Percentiles rank a stretch among this genome's conserved stretches.
These are phyloP conservation scores for Curvularia sp. DNA, from an alignment of 2,329 filamentous ascomycete genomes.

Conservation along the genomic window DNA sequence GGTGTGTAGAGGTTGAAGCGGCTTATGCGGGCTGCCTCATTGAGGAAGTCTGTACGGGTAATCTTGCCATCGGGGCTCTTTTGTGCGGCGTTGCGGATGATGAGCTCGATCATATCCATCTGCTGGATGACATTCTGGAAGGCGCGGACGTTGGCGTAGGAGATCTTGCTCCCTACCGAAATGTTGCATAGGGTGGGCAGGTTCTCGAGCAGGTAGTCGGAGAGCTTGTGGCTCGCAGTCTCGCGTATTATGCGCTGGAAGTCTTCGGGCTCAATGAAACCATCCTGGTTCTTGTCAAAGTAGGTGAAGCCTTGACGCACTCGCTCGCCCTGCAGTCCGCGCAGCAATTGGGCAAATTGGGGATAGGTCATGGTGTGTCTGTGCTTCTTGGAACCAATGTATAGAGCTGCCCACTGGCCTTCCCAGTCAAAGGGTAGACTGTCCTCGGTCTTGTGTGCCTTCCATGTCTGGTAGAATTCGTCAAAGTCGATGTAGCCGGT, in stretches of 20 bases:
- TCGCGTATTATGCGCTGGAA: conserved; percentile 97
- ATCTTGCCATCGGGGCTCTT: conserved; percentile 92
- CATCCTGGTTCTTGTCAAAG: conserved; percentile 90
- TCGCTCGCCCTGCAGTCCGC: conserved; percentile 92
- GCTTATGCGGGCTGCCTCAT: conserved; percentile 88
- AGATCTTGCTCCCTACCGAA: conserved; percentile 88
- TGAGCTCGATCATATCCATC: conserved; percentile 96
- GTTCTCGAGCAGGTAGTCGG: conserved; percentile 91
- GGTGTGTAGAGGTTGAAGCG: conserved; percentile 96
- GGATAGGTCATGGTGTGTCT: conserved; percentile 92
- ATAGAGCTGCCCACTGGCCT: conserved; percentile 93
- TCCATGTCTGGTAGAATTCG: conserved; percentile 83
- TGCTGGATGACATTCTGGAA: conserved; percentile 98
- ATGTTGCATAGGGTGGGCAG: conserved; percentile 95
- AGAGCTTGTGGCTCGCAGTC: conserved; percentile 94
- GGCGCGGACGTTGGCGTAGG: conserved; percentile 94
- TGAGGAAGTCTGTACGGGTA: conserved; percentile 90
- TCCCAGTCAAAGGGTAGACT: conserved; percentile 96
- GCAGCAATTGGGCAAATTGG: conserved; percentile 97
- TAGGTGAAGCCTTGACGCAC: conserved; percentile 93
- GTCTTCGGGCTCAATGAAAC: conserved; percentile 93
- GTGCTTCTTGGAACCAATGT: conserved; percentile 86
- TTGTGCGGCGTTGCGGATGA: conserved; percentile 83
- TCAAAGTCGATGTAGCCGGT: conserved; percentile 89
- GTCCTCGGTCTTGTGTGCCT: conserved; percentile 83